These are phyloP conservation scores for Triglochin maritima DNA, from an alignment of 106 monocot species.

Conservation along the genomic window DNA sequence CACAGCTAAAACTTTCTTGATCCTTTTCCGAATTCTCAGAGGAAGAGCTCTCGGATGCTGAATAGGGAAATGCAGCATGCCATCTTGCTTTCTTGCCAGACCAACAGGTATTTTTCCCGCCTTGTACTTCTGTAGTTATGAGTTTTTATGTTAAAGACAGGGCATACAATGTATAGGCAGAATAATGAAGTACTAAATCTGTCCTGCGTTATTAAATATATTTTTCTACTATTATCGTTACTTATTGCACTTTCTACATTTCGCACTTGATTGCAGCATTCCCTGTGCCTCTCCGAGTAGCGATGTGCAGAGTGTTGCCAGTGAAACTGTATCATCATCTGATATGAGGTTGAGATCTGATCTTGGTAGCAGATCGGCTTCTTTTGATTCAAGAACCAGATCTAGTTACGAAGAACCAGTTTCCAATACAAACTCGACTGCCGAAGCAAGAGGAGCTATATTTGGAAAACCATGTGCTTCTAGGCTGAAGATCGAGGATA, in stretches of 20 bases:
- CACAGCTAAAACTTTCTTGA: background rate
- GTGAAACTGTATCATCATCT: slow-evolving; percentile 35
- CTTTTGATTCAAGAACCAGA: slow-evolving; percentile 48
- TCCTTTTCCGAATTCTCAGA: slow-evolving; percentile 21
- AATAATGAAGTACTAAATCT: no score
- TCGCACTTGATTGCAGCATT: slow-evolving; percentile 19
- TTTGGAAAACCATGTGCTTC: slow-evolving; percentile 14
- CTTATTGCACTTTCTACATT: background rate
- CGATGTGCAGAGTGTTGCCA: slow-evolving; percentile 35
- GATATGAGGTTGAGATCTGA: slow-evolving; percentile 42
- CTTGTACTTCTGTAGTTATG: no score
- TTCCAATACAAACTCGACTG: slow-evolving; percentile 26
- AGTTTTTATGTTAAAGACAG: no score
- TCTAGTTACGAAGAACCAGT: slow-evolving; percentile 33
- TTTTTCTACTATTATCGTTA: no score
- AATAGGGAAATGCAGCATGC: slow-evolving; percentile 29
- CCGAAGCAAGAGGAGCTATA: slow-evolving; percentile 23
- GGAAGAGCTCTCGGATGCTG: slow-evolving; percentile 36
- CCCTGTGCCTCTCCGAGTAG: slow-evolving; percentile 29
- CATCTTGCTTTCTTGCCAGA: slow-evolving; percentile 13
- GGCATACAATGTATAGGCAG: no score
- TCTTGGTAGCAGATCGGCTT: slow-evolving; percentile 40
- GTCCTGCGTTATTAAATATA: no score
- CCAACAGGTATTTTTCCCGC: slow-evolving; percentile 27
- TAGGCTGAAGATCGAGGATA: slow-evolving; percentile 19